Evolutionary conservation across 345 rosid genomes (phyloP).

Genomic region (Lagerstroemia speciosa): DNA sequence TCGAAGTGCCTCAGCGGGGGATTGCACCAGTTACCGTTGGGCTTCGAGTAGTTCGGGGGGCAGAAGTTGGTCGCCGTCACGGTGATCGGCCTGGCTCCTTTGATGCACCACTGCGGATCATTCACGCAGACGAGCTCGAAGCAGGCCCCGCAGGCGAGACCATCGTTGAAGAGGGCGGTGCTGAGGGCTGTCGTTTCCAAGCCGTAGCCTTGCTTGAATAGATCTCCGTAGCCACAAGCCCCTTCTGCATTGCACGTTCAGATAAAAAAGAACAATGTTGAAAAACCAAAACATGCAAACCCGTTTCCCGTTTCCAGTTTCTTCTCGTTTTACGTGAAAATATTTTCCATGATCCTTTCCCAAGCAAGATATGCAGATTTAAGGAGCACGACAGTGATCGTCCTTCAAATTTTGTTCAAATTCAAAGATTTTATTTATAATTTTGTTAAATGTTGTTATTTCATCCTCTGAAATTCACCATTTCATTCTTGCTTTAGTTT

Average conservation of each 20-base stretch:
- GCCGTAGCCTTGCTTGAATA: slow-evolving; percentile 54
- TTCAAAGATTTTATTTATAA: no score
- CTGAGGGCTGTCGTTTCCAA: slow-evolving; percentile 56
- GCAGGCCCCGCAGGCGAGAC: slow-evolving; percentile 58
- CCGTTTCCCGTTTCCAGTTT: no score
- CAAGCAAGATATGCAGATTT: no score
- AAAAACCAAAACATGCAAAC: no score
- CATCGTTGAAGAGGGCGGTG: slow-evolving; percentile 56
- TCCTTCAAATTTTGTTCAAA: no score
- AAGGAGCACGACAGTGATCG: no score
- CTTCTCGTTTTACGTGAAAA: no score
- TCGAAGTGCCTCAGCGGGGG: slow-evolving; percentile 5
- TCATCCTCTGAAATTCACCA: no score
- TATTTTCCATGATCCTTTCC: no score
- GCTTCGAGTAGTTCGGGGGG: slow-evolving; percentile 6
- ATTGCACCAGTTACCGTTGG: background rate
- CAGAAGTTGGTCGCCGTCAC: slow-evolving; percentile 60
- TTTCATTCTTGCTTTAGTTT: no score
- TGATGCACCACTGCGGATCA: slow-evolving; percentile 47
- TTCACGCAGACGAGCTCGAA: slow-evolving; percentile 45
- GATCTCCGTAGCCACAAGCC: slow-evolving; percentile 66
- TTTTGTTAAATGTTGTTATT: no score
- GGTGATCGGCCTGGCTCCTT: slow-evolving; percentile 21
- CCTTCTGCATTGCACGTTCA: slow-evolving; percentile 25
- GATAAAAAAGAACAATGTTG: no score